phyloP scores from a whole-genome alignment of 129 eudicot genomes.

The Flaveria sonorensis region DNA sequence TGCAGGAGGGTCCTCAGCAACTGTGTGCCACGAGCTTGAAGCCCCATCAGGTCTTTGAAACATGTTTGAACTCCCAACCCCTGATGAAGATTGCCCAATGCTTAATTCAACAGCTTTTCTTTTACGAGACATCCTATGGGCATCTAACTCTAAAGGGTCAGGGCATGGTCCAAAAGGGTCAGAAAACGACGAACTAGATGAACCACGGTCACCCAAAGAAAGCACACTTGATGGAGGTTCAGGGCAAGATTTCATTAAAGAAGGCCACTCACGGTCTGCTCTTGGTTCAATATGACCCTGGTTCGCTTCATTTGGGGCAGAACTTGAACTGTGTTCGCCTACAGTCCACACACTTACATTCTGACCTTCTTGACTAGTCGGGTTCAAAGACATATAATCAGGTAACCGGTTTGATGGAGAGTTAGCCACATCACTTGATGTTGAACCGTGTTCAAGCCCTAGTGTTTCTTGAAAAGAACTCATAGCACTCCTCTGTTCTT shows the following conservation, averaged over 20 bases:
- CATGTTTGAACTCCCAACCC: conserved; percentile 52
- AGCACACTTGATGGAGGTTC: conserved; percentile 44
- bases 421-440: conserved; percentile 50
- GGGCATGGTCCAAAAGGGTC: conserved; percentile 15
- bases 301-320: conserved; percentile 21
- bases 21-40: conserved; percentile 41
- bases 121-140: conserved; percentile 62
- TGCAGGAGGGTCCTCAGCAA: conserved; percentile 33
- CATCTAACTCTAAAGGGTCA: conserved; percentile 41
- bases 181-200: conserved; percentile 44
- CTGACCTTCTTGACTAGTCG: conserved; percentile 44
- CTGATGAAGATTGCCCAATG: conserved; percentile 70
- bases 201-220: conserved; percentile 44
- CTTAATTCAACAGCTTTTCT: conserved; percentile 67
- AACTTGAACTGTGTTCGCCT: conserved; percentile 63
- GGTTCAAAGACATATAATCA: conserved; percentile 47
- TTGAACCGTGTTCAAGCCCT: conserved; percentile 59
- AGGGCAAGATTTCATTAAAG: conserved; percentile 36
- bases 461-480: conserved; percentile 64
- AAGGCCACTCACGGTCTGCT: conserved; percentile 53
- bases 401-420: conserved; percentile 48
- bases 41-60: conserved; percentile 45
- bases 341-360: conserved; percentile 45
- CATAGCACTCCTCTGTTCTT: conserved; percentile 72
- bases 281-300: conserved; percentile 36